phyloP scores from a whole-genome alignment of 148 eudicot genomes.

The Selenicereus undatus region DNA sequence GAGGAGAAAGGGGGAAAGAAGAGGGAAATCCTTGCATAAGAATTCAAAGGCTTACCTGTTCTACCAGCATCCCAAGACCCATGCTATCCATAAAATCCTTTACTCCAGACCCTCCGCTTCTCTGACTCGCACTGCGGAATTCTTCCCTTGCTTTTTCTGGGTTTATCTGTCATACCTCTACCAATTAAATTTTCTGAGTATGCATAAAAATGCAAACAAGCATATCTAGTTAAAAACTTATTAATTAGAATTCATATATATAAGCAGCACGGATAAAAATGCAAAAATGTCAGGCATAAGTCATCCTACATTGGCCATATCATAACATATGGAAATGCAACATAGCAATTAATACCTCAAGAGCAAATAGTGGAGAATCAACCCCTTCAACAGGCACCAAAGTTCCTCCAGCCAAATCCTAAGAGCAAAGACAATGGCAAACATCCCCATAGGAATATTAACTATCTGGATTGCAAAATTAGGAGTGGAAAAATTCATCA shows the following conservation, averaged over 20 bases:
- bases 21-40: neutral
- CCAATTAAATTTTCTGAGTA: constrained; percentile 25
- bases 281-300: neutral
- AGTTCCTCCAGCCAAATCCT: constrained; percentile 91
- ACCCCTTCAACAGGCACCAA: constrained; percentile 90
- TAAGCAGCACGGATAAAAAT: neutral
- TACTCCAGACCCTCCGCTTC: constrained; percentile 70
- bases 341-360: constrained; percentile 50
- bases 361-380: constrained; percentile 75
- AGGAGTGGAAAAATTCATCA: neutral
- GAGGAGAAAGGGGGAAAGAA: too few relatives aligned
- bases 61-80: constrained; percentile 90
- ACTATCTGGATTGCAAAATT: neutral
- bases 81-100: constrained; percentile 97
- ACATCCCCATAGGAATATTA: constrained; percentile 1
- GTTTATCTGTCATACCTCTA: constrained; percentile 58
- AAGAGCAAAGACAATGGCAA: constrained; percentile 10
- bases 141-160: constrained; percentile 94
- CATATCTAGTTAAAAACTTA: neutral
- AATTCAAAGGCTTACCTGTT: constrained; percentile 52
- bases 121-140: constrained; percentile 62
- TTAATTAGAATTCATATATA: neutral
- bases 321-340: constrained; percentile 9
- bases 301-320: neutral
- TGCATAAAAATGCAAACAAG: neutral